Evolutionary conservation across 352 stramenopile genomes (phyloP).

Genomic region (Phytophthora pinifolia): DNA sequence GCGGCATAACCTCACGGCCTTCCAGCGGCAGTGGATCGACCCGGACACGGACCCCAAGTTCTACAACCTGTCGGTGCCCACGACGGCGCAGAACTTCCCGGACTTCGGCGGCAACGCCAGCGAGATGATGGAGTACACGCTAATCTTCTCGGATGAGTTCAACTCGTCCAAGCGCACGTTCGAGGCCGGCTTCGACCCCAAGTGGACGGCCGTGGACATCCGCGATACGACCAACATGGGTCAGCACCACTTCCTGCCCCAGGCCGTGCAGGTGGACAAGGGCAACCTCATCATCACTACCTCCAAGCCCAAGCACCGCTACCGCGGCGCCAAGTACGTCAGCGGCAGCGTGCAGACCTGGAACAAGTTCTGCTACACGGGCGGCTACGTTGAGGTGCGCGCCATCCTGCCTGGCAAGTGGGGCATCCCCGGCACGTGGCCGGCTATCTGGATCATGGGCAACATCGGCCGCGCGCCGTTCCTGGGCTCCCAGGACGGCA

Average conservation of each 20-base stretch:
- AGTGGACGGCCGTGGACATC: constrained; percentile 96
- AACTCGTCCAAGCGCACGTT: constrained; percentile 93
- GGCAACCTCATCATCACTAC: constrained; percentile 94
- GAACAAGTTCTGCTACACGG: constrained; percentile 99
- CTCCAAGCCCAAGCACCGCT: constrained; percentile 81
- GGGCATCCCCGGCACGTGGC: constrained; percentile 95
- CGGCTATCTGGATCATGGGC: constrained; percentile 97
- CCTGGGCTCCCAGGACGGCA: constrained; percentile 91
- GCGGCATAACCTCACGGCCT: constrained; percentile 43
- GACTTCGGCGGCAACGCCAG: constrained; percentile 28
- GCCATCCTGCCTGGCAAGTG: constrained; percentile 95
- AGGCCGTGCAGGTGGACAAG: constrained; percentile 91
- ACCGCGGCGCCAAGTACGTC: constrained; percentile 75
- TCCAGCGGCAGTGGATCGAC: constrained; percentile 70
- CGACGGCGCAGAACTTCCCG: constrained; percentile 39
- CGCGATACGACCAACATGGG: constrained; percentile 94
- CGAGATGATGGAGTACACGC: constrained; percentile 53
- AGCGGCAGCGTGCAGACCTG: constrained; percentile 96
- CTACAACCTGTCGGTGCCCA: constrained; percentile 48
- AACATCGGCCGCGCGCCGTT: constrained; percentile 97
- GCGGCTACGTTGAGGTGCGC: constrained; percentile 94
- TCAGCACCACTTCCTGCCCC: constrained; percentile 96
- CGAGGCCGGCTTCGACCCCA: constrained; percentile 92
- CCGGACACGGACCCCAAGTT: constrained; percentile 64
- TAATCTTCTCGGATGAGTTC: constrained; percentile 98